Evolutionary conservation across 805 yeast species (phyloP), one percentile per base, ranked within the genome.

Genomic region (Candida tibetensis): DNA sequence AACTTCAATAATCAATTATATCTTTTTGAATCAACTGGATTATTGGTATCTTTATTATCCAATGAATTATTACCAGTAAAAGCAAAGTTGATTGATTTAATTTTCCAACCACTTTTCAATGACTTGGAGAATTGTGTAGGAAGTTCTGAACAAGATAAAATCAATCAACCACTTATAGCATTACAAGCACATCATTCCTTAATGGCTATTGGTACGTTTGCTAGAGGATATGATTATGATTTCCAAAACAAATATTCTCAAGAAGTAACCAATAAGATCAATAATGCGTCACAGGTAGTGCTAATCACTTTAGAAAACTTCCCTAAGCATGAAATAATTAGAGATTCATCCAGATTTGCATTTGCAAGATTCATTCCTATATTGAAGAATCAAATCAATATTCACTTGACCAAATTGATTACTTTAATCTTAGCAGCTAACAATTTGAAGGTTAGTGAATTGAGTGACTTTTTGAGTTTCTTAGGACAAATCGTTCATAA

Each of bases 171-270:
- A 13, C 67, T 71, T 29, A 52, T 74, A 23, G 72, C 82, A 2
- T 61, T 86, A 31, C 93, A 87, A 55, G 82, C 88, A 2, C 96
- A 93, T 58, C 97, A 91, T 57, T 74, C 82, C 23, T 64, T 93
- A 34, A 78, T 87, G 79, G 90, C 96, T 0, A 77, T 91, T 31
- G 97, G 96, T 31, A 87, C 96, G 0, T 74, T 90, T 52, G 83
- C 89, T 3, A 78, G 93, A 56, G 98, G 98, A 4, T 79, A 85
- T 51, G 93, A 83, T 40, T 74, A 72, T 35, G 71, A 64, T 29
- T 53, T 53, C 27, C 64, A 62, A 28, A 60, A 60, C 29, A 62
- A 60, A 36, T 58, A 54, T 36, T 48, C 69, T 5, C 47, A 59
- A 15, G 72, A 67, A 30, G 52, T 78, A 13, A 71, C 75, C 5